Conservation (phyloP, 768 basidiomycete genomes). For the Terana coerulea region DNA sequence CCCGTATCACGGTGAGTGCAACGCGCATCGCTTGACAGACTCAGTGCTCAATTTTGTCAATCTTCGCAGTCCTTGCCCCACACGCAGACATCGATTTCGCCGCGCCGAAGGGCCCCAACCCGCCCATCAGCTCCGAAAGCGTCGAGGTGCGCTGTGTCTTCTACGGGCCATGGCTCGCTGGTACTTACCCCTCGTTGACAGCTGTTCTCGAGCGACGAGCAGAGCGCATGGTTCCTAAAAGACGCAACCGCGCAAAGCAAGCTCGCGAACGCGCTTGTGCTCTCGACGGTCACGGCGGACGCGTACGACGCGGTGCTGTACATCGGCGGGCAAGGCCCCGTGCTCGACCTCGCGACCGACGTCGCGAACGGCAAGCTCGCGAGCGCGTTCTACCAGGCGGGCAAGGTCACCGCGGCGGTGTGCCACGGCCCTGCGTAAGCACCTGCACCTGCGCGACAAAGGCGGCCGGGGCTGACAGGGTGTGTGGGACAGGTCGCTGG, state of each 20-base stretch:
- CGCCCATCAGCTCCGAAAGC: slow-evolving; percentile 60
- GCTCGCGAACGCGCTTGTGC: slow-evolving; percentile 52
- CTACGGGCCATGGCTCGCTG: not conserved
- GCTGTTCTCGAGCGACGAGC: slow-evolving; percentile 49
- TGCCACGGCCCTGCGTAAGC: slow-evolving; percentile 78
- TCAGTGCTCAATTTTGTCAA: not conserved
- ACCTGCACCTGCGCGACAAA: not conserved
- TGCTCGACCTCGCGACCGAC: slow-evolving; percentile 65
- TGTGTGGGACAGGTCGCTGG: slow-evolving; percentile 42
- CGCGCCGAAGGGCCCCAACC: slow-evolving; percentile 51
- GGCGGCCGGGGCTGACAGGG: not conserved
- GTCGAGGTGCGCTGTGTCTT: slow-evolving; percentile 38
- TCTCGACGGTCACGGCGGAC: slow-evolving; percentile 51
- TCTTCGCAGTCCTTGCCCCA: slow-evolving; percentile 26
- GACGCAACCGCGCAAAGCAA: slow-evolving; percentile 49
- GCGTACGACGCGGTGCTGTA: slow-evolving; percentile 78
- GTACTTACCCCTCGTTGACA: slow-evolving; percentile 22
- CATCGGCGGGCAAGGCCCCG: slow-evolving; percentile 76
- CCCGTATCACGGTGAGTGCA: slow-evolving; percentile 28
- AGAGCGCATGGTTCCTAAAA: slow-evolving; percentile 51
- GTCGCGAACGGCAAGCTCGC: slow-evolving; percentile 53
- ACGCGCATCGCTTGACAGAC: not conserved
- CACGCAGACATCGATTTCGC: slow-evolving; percentile 43
- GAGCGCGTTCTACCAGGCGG: slow-evolving; percentile 63
- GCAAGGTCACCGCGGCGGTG: slow-evolving; percentile 67